These are phyloP conservation scores for Exophiala sideris DNA, from an alignment of 2,329 filamentous ascomycete genomes.

Conservation along the genomic window DNA sequence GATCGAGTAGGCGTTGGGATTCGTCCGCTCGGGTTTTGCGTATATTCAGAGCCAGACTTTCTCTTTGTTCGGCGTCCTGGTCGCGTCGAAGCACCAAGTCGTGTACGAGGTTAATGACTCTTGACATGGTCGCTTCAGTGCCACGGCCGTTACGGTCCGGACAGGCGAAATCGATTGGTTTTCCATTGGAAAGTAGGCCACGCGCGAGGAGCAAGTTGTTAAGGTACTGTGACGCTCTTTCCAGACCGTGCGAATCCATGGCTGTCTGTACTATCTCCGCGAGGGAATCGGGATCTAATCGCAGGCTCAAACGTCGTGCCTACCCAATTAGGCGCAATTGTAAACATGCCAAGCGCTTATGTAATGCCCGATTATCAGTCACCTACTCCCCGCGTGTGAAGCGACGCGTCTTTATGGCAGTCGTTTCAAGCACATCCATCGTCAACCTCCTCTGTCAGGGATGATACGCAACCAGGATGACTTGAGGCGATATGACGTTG, in stretches of 20 bases:
- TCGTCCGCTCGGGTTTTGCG: constrained; percentile 72
- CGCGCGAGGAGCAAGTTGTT: constrained; percentile 65
- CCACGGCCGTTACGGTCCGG: constrained; percentile 60
- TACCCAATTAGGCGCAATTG: background rate
- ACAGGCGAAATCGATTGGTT: constrained; percentile 71
- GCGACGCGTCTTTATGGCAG: too few relatives aligned
- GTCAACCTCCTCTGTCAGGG: too few relatives aligned
- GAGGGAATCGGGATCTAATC: background rate
- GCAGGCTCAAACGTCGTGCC: background rate
- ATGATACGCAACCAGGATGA: background rate
- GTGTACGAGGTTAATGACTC: constrained; percentile 89
- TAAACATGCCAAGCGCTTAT: constrained; percentile 1
- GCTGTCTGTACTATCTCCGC: background rate
- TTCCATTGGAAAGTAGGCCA: constrained; percentile 58
- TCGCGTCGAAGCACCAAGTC: constrained; percentile 88
- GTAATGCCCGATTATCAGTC: background rate
- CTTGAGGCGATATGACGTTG: background rate
- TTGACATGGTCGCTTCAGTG: constrained; percentile 69
- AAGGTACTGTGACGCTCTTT: constrained; percentile 61
- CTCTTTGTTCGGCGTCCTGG: constrained; percentile 83
- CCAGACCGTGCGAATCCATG: constrained; percentile 37
- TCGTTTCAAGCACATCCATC: too few relatives aligned
- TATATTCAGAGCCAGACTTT: constrained; percentile 74
- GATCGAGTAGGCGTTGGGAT: constrained; percentile 67
- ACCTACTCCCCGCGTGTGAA: background rate